phyloP scores from a whole-genome alignment of 164 flowering plant species.

The Kingdonia uniflora region DNA sequence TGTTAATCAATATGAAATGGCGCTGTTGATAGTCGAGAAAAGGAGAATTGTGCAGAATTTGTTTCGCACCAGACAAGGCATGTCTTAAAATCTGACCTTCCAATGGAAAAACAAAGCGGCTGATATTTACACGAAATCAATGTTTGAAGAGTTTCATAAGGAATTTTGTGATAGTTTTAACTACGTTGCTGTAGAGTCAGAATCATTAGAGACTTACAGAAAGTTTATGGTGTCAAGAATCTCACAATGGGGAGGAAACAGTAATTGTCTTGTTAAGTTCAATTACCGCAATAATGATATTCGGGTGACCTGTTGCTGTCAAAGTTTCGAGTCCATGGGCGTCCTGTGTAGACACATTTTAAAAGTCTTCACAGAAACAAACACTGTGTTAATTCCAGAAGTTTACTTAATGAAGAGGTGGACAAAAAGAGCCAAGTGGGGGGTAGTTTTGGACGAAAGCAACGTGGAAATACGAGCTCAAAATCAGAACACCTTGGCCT shows the following conservation, averaged over 20 bases:
- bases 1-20: slow-evolving; percentile 12
- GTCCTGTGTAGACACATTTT: slow-evolving; percentile 13
- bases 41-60: slow-evolving; percentile 13
- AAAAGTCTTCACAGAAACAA: slow-evolving; percentile 12
- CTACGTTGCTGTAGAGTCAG: slow-evolving; percentile 10
- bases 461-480: slow-evolving; percentile 6
- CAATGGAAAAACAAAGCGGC: slow-evolving; percentile 15
- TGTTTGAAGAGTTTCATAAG: slow-evolving; percentile 14
- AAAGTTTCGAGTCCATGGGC: slow-evolving; percentile 11
- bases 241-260: slow-evolving; percentile 9
- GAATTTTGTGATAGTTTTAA: slow-evolving; percentile 16
- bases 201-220: slow-evolving; percentile 5
- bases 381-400: slow-evolving; percentile 11
- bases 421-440: slow-evolving; percentile 16
- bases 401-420: slow-evolving; percentile 14
- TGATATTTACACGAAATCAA: slow-evolving; percentile 9
- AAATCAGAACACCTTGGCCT: slow-evolving; percentile 7
- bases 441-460: slow-evolving; percentile 3
- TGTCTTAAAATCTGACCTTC: slow-evolving; percentile 10
- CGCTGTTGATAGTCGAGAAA: slow-evolving; percentile 11
- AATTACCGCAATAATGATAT: slow-evolving; percentile 7
- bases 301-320: slow-evolving; percentile 11
- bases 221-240: slow-evolving; percentile 10
- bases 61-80: slow-evolving; percentile 11
- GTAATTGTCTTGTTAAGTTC: slow-evolving; percentile 4